These are phyloP conservation scores for Prunus fruticosa DNA, from an alignment of 306 rosid species.

Conservation along the genomic window DNA sequence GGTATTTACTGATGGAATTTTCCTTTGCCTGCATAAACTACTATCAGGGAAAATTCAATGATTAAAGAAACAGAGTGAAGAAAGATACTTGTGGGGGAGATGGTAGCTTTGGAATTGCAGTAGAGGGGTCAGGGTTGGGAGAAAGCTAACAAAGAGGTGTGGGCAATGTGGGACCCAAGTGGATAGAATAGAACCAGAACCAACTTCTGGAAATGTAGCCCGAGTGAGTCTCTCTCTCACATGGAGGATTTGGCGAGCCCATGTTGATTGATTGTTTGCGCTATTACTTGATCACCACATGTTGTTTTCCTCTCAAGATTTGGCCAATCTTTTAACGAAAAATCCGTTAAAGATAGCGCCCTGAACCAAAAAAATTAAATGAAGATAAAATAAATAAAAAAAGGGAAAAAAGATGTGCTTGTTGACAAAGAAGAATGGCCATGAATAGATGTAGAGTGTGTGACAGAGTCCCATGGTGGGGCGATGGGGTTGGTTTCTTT, in stretches of 20 bases:
- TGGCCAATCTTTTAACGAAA: constrained; percentile 29
- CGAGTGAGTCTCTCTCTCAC: constrained; percentile 37
- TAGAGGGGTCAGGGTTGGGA: not conserved
- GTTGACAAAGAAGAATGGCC: too few species aligned
- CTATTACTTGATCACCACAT: constrained; percentile 36
- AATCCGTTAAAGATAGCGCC: constrained; percentile 26
- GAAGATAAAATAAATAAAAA: too few species aligned
- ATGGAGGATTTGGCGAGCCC: constrained; percentile 20
- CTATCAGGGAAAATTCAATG: not conserved
- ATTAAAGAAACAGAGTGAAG: not conserved
- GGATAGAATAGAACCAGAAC: constrained; percentile 12
- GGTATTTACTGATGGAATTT: not conserved
- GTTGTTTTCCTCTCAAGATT: constrained; percentile 19
- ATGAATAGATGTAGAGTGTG: too few species aligned
- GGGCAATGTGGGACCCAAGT: constrained; percentile 29
- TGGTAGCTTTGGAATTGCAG: too few species aligned
- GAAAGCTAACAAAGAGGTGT: constrained; percentile 27
- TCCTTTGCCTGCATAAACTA: not conserved
- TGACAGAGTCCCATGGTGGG: too few species aligned
- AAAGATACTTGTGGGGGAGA: constrained; percentile 7
- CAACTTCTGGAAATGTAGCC: not conserved
- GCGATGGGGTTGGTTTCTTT: too few species aligned
- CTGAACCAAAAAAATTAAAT: too few species aligned
- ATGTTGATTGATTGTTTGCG: not conserved
- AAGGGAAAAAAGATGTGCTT: too few species aligned